Evolutionary conservation across 306 rosid species (phyloP), one percentile per base, ranked within the genome.

Genomic region (Sechiopsis laciniata): DNA sequence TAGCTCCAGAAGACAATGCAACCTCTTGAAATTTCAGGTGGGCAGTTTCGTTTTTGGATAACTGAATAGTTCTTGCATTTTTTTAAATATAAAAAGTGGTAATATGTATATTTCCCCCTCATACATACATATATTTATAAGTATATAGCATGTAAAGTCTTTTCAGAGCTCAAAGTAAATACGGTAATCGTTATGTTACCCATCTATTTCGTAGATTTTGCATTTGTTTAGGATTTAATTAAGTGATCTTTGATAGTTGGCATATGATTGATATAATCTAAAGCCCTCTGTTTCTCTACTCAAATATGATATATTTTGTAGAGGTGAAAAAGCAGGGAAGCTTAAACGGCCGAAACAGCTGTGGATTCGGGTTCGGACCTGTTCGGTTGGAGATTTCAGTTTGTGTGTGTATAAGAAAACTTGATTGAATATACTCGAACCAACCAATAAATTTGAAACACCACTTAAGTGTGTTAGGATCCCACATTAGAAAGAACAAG

Each of bases 1-100:
- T 74, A 76, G 84, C 85, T 64, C 72, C 83, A 52, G 84, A 78
- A 74, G 84, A 75, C 74, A 81, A 51, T 19, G 53, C 57, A n/a
- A 7, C 62, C 60, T 52, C 78, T 5, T 75, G 73, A 24, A 19
- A 75, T 69, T 22, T 51, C 58, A 50, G 29, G 17, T 19, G 19
- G 56, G 72, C 55, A 22, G 17, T 67, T 20, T 67, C 7, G 32
- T 67, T 67, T 67, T 67, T 55, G 17, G 73, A 13, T 48, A 20
- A 20, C 56, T 68, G 73, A 68, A 68, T 68, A 68, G 73, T 68
- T 66, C 54, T 11, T 68, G 53, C 56, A 45, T 20, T 68, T 68
- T 68, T 58, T 68, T 48, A 21, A 22, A 68, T 55, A 46, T 67
- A 46, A 67, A 19, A 65, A 10, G 54, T 67, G 55, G 19, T 69